Percentiles rank a stretch among this genome's conserved stretches.
Conservation (phyloP, 2,329 filamentous ascomycete species). For the Zymoseptoria pseudotritici region DNA sequence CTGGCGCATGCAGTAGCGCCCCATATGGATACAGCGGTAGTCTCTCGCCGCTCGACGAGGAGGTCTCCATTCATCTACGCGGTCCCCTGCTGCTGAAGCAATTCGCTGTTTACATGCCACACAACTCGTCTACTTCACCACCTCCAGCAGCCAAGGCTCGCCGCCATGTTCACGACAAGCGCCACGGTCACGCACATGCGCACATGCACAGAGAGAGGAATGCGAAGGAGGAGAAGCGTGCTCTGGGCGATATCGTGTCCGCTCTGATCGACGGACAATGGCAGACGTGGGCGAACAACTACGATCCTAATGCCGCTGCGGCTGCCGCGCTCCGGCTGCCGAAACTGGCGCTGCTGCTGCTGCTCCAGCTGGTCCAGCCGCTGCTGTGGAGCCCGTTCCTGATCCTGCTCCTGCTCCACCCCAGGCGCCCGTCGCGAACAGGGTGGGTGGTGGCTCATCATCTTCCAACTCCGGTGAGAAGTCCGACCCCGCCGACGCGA, state of each 20-base stretch:
- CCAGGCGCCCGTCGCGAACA: slow-evolving; percentile 7
- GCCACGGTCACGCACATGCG: slow-evolving; percentile 43
- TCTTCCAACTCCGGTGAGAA: slow-evolving; percentile 12
- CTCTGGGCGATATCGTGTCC: slow-evolving; percentile 43
- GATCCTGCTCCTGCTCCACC: slow-evolving; percentile 12
- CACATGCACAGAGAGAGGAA: slow-evolving; percentile 38
- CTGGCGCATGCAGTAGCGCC: slow-evolving; percentile 49
- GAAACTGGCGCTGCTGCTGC: slow-evolving; percentile 7
- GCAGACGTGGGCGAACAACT: slow-evolving; percentile 54
- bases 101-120: slow-evolving; percentile 59
- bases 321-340: slow-evolving; percentile 7
- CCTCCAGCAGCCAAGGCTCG: slow-evolving; percentile 21
- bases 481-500: slow-evolving; percentile 14
- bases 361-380: slow-evolving; percentile 9
- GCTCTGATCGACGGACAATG: slow-evolving; percentile 53
- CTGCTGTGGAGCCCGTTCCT: slow-evolving; percentile 3
- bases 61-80: slow-evolving; percentile 65
- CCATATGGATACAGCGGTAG: slow-evolving; percentile 51
- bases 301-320: slow-evolving; percentile 31
- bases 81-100: slow-evolving; percentile 61
- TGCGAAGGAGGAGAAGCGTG: slow-evolving; percentile 34
- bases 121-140: slow-evolving; percentile 32
- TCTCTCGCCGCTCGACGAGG: slow-evolving; percentile 61
- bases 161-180: slow-evolving; percentile 23
- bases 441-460: slow-evolving; percentile 15